phyloP scores from a whole-genome alignment of 179 eudicot species.

The Beta lomatogona region DNA sequence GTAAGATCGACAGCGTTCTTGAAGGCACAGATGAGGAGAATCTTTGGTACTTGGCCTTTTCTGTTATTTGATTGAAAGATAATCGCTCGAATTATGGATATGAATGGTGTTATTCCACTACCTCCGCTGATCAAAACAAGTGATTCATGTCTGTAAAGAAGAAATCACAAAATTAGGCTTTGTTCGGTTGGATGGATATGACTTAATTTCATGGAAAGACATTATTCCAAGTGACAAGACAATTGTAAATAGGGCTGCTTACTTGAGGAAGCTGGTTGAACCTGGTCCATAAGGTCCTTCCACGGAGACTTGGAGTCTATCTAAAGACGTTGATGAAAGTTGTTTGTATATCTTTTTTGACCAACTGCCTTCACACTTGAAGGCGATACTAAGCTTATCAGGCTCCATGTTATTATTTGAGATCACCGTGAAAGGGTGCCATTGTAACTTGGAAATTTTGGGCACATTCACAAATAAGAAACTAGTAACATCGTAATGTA shows the following conservation, averaged over 20 bases:
- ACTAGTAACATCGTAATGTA: conserved; percentile 58
- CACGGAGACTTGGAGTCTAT: conserved; percentile 57
- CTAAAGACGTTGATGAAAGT: conserved; percentile 50
- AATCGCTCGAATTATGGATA: conserved; percentile 51
- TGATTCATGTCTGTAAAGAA: conserved; percentile 36
- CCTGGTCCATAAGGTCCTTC: conserved; percentile 84
- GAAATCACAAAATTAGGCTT: not conserved
- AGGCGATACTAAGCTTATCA: conserved; percentile 53
- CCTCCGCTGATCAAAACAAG: conserved; percentile 58
- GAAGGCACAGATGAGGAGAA: conserved; percentile 47
- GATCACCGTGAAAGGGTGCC: conserved; percentile 81
- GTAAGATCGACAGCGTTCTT: conserved; percentile 44
- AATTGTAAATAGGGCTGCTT: not conserved
- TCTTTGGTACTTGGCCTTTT: conserved; percentile 24
- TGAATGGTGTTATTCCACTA: conserved; percentile 54
- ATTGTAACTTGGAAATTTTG: conserved; percentile 63
- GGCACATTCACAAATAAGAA: conserved; percentile 57
- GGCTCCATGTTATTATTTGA: conserved; percentile 60
- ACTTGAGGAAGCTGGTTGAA: conserved; percentile 70
- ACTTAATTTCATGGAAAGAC: too few relatives aligned
- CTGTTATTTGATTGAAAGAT: conserved; percentile 31
- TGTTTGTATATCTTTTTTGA: conserved; percentile 45
- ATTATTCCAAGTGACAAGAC: too few relatives aligned
- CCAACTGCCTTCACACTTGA: conserved; percentile 74
- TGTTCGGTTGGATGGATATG: too few relatives aligned